These are phyloP conservation scores for Wickerhamomyces rabaulensis DNA, from an alignment of 805 yeast species.

Conservation along the genomic window DNA sequence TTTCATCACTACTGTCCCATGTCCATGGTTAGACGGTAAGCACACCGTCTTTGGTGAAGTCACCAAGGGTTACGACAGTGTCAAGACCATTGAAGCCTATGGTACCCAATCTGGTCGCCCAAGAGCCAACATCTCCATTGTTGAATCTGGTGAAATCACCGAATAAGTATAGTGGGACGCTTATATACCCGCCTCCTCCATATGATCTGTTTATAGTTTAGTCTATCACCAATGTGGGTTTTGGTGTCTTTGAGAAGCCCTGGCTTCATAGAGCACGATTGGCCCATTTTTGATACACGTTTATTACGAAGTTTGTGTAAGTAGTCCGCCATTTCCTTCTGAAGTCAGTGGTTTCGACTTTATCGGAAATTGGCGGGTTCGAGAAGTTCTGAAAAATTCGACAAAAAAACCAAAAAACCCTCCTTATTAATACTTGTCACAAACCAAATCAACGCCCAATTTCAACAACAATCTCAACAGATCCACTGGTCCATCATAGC, in stretches of 20 bases:
- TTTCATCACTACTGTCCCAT: slow-evolving; percentile 86
- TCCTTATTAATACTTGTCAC: not conserved
- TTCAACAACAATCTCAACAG: not conserved
- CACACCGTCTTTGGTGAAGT: slow-evolving; percentile 96
- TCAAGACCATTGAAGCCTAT: slow-evolving; percentile 74
- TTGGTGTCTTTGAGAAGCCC: too few relatives aligned
- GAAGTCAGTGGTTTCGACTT: not conserved
- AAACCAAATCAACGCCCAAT: not conserved
- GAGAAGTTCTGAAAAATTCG: not conserved
- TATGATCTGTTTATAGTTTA: not conserved
- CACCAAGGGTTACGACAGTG: slow-evolving; percentile 75
- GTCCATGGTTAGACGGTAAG: slow-evolving; percentile 89
- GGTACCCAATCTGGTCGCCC: slow-evolving; percentile 77
- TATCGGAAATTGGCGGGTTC: not conserved
- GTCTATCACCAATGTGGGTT: not conserved
- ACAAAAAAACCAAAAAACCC: not conserved
- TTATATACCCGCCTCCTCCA: not conserved
- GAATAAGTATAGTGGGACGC: not conserved
- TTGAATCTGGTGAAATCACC: slow-evolving; percentile 39
- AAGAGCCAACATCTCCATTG: slow-evolving; percentile 58
- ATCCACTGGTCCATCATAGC: not conserved
- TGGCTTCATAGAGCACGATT: not conserved
- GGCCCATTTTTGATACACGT: too few relatives aligned
- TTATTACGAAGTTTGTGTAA: not conserved
- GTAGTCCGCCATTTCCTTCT: too few relatives aligned